A percentile compares a stretch with the other conserved stretches of the same genome.
Evolutionary conservation across 2,329 filamentous ascomycete genomes (phyloP).

Genomic region (Zalaria sp.): DNA sequence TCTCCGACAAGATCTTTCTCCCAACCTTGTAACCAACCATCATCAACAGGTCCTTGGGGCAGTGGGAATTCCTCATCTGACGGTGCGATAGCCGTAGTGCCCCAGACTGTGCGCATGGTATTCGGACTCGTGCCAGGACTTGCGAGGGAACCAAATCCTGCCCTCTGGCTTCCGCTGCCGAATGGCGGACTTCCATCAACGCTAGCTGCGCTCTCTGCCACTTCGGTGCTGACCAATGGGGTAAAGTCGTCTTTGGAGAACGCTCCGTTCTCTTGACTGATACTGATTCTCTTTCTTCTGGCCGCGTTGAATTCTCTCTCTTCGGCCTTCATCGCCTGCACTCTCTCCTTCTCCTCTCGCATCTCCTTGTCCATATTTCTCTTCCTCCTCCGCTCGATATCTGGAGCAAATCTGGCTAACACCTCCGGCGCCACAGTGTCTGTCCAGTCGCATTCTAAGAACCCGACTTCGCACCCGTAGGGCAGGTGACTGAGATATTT

Average conservation of each 20-base stretch:
- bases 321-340: slow-evolving; percentile 70
- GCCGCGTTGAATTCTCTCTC: slow-evolving; percentile 54
- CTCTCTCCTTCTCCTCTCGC: slow-evolving; percentile 72
- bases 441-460: slow-evolving; percentile 90
- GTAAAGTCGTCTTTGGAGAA: slow-evolving; percentile 37
- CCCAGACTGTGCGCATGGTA: slow-evolving; percentile 74
- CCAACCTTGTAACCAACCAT: slow-evolving; percentile 80
- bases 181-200: slow-evolving; percentile 32
- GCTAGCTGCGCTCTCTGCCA: slow-evolving; percentile 12
- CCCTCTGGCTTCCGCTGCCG: slow-evolving; percentile 41
- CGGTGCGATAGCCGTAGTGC: slow-evolving; percentile 55
- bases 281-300: slow-evolving; percentile 44
- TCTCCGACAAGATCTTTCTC: slow-evolving; percentile 65
- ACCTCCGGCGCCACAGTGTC: slow-evolving; percentile 67
- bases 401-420: slow-evolving; percentile 59
- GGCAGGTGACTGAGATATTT: slow-evolving; percentile 83
- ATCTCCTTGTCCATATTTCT: slow-evolving; percentile 69
- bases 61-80: slow-evolving; percentile 40
- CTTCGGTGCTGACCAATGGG: slow-evolving; percentile 18
- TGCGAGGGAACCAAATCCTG: slow-evolving; percentile 54
- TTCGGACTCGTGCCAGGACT: slow-evolving; percentile 72
- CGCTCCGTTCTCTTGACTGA: slow-evolving; percentile 25
- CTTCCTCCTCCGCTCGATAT: slow-evolving; percentile 64
- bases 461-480: slow-evolving; percentile 79
- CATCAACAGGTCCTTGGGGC: slow-evolving; percentile 38